Base-by-base conservation (phyloP, 805 yeast species). In the Hanseniaspora hatyaiensis region DNA sequence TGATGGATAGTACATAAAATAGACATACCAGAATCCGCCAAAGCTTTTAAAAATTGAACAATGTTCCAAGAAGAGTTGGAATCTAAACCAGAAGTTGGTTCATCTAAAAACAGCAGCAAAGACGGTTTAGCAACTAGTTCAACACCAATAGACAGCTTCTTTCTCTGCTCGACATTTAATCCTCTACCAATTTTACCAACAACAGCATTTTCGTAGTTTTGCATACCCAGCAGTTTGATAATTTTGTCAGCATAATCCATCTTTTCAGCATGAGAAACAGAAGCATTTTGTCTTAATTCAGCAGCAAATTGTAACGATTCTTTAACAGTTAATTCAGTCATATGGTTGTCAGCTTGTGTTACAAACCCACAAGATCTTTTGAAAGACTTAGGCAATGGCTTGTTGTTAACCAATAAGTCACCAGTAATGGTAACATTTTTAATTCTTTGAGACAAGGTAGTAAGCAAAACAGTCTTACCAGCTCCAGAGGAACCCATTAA, bases 401-500 rank as follows among this genome's bases (percentile, higher is more conserved):
- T 69, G 48, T 86, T 87, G 59, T 82, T 80, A 22, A 82, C 88
- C 60, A 79, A 65, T 71, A 77, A 72, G 56, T 79, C 82, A 56
- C 84, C 83, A 32, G 85, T 73, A 34, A 82, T 74, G 15, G 75
- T 77, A 63, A 89, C 92, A 60, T 74, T 68, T 36, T 78, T 73
- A 47, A 80, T 74, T 61, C 89, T 73, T 57, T 78, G 82, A 19
- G 86, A 78, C 51, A 82, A 70, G 54, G 80, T 78, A 61, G 82
- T 81, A 55, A 82, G 68, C 50, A 82, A 66, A 2, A 89, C 82
- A 22, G 92, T 82, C 58, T 82, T 82, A 67, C 92, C 92, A 39
- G 92, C 92, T 66, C 92, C 92, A 29, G 89, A 82, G 46, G 80
- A 82, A 57, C 92, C 92, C 88, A 82, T 81, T 50, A 82, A 68